Evolutionary conservation across 2,329 filamentous ascomycete species (phyloP), one percentile per base, ranked within the genome.

Genomic region (Botrytis sinoallii): DNA sequence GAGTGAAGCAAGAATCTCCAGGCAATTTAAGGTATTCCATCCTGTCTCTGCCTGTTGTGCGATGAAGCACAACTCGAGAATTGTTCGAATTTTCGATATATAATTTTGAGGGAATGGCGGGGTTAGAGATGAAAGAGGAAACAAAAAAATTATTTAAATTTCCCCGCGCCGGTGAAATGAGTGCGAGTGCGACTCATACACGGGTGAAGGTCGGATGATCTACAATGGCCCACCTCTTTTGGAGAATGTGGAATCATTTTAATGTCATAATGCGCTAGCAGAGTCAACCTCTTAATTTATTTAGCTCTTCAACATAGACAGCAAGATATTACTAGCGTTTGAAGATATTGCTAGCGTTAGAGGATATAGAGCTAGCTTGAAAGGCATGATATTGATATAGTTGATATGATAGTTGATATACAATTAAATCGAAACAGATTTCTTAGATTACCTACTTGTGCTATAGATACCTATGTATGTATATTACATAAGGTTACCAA

Each of bases 1-100:
- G 59, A n/a, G 79, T 79, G 73, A 79, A 79, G 73, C 79, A 81
- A 38, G 77, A 73, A 57, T 79, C 78, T 63, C 80, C 80, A 48
- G 77, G 76, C 38, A 76, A 74, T 38, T 75, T 76, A 40, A 79
- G 74, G 70, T 77, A 80, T 72, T 76, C 78, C 79, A 80, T 81
- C 22, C 60, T 57, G n/a, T 57, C 22, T n/a, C 40, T 73, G 25
- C 52, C 46, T 59, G n/a, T 46, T 57, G 65, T 71, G 59, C 61
- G 70, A 46, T 29, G 16, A 18, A 65, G 44, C 60, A 68, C 70
- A 60, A 66, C 61, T 68, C 16, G 52, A 72, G 52, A 46, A 46
- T 35, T 38, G 32, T 48, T 35, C 44, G 64, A 52, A 38, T 25
- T 52, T 69, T 69, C 29, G n/a, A 48, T 35, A 29, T 57, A 18